Evolutionary conservation across 2,329 filamentous ascomycete species (phyloP).

Genomic region (Fonsecaea pedrosoi): DNA sequence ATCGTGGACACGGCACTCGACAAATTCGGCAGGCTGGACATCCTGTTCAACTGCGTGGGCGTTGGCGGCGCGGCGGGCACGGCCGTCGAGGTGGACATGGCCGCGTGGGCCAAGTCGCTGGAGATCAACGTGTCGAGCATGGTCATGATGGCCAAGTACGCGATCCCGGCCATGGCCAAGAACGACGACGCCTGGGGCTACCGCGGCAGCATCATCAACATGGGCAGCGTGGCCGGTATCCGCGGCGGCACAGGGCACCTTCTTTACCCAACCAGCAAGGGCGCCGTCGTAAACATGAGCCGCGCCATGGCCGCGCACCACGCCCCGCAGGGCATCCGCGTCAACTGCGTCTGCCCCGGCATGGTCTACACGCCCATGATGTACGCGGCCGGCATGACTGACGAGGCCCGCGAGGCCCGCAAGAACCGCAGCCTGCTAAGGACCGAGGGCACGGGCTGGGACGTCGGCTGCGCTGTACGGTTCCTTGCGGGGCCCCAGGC

Average conservation of each 20-base stretch:
- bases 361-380: constrained; percentile 63
- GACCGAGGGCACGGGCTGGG: constrained; percentile 63
- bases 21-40: constrained; percentile 64
- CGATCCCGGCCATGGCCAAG: constrained; percentile 65
- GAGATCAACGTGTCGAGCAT: constrained; percentile 70
- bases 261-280: constrained; percentile 62
- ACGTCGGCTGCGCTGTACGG: constrained; percentile 58
- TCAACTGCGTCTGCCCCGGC: constrained; percentile 64
- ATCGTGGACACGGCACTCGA: constrained; percentile 52
- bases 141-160: constrained; percentile 68
- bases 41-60: constrained; percentile 71
- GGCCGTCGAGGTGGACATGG: constrained; percentile 66
- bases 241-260: constrained; percentile 61
- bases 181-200: constrained; percentile 55
- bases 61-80: constrained; percentile 65
- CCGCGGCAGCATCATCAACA: constrained; percentile 65
- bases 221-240: constrained; percentile 67
- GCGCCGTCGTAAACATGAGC: constrained; percentile 63
- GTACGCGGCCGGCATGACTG: constrained; percentile 62
- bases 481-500: constrained; percentile 62
- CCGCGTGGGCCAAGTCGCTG: constrained; percentile 62
- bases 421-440: constrained; percentile 59
- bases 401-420: constrained; percentile 57
- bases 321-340: constrained; percentile 57
- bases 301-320: constrained; percentile 64